Percentiles rank a stretch among this genome's conserved stretches.
Conservation (phyloP, 2,329 filamentous ascomycete species). For the Aspergillus floridensis region DNA sequence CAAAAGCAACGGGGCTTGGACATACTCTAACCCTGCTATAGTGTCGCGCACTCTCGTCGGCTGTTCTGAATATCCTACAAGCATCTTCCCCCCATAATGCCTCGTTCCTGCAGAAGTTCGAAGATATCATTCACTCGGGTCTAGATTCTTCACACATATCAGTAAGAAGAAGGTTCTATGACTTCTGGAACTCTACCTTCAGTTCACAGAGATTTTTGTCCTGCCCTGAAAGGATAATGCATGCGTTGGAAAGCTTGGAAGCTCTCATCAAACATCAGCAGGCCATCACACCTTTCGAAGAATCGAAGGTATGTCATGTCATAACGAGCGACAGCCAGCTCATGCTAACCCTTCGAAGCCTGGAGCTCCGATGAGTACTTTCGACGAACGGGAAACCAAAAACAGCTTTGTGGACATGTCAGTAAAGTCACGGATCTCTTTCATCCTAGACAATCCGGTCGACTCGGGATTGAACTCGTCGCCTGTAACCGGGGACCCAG, state of each 20-base stretch:
- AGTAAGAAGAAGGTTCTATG: slow-evolving; percentile 53
- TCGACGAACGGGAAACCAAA: background rate
- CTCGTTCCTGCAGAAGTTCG: slow-evolving; percentile 51
- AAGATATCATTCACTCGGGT: slow-evolving; percentile 51
- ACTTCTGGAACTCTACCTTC: slow-evolving; percentile 70
- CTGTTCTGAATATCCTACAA: slow-evolving; percentile 32
- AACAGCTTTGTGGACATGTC: slow-evolving; percentile 6
- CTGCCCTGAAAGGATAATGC: slow-evolving; percentile 65
- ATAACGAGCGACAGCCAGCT: background rate
- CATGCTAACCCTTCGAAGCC: slow-evolving; percentile 5
- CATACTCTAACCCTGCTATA: slow-evolving; percentile 25
- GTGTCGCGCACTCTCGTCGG: slow-evolving; percentile 34
- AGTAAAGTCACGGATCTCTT: slow-evolving; percentile 16
- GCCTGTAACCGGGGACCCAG: slow-evolving; percentile 22
- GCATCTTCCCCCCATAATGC: slow-evolving; percentile 26
- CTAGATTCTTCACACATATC: slow-evolving; percentile 53
- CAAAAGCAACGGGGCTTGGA: slow-evolving; percentile 4
- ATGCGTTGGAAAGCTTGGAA: slow-evolving; percentile 61
- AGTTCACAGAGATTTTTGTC: slow-evolving; percentile 57
- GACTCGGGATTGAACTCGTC: slow-evolving; percentile 28
- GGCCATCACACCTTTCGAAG: slow-evolving; percentile 46
- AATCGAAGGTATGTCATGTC: slow-evolving; percentile 5
- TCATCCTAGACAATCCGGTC: slow-evolving; percentile 16
- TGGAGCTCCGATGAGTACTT: background rate
- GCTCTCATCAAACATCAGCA: slow-evolving; percentile 53